Conservation (phyloP, 1,139 yeast species). For the Yamadazyma friedrichii region DNA sequence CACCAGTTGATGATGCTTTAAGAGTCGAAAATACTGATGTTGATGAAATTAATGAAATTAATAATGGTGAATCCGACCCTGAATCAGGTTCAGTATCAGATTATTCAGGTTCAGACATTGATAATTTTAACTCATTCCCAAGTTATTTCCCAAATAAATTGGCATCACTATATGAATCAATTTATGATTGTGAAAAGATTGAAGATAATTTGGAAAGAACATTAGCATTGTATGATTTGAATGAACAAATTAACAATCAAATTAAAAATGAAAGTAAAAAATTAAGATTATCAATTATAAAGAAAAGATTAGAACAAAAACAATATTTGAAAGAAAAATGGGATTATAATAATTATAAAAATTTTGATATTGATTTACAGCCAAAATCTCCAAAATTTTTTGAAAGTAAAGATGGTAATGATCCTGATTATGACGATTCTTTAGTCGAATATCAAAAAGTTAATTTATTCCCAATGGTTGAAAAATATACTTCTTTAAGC, state of each 20-base stretch:
- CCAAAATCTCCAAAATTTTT: neutral
- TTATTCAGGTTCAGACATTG: slow-evolving; percentile 19
- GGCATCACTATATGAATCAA: slow-evolving; percentile 31
- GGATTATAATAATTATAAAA: slow-evolving; percentile 59
- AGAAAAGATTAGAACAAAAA: slow-evolving; percentile 34
- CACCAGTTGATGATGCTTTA: slow-evolving; percentile 21
- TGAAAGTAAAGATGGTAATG: slow-evolving; percentile 16
- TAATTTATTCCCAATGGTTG: slow-evolving; percentile 87
- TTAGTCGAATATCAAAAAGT: slow-evolving; percentile 52
- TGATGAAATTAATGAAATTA: slow-evolving; percentile 14
- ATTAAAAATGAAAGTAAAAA: slow-evolving; percentile 35
- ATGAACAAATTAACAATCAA: slow-evolving; percentile 31
- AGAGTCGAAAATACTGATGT: slow-evolving; percentile 24
- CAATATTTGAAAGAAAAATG: slow-evolving; percentile 34
- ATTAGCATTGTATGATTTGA: slow-evolving; percentile 42
- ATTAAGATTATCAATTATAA: slow-evolving; percentile 31
- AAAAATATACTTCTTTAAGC: slow-evolving; percentile 76
- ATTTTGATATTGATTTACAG: slow-evolving; percentile 51
- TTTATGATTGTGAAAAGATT: slow-evolving; percentile 36
- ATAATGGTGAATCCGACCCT: slow-evolving; percentile 19
- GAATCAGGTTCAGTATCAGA: slow-evolving; percentile 18
- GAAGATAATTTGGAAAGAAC: slow-evolving; percentile 35
- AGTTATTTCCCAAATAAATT: slow-evolving; percentile 16
- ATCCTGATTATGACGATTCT: slow-evolving; percentile 46
- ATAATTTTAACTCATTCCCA: slow-evolving; percentile 16